A percentile compares a stretch with the other conserved stretches of the same genome.
Conservation (phyloP, 257 asterid species). For the Solanum piurae region DNA sequence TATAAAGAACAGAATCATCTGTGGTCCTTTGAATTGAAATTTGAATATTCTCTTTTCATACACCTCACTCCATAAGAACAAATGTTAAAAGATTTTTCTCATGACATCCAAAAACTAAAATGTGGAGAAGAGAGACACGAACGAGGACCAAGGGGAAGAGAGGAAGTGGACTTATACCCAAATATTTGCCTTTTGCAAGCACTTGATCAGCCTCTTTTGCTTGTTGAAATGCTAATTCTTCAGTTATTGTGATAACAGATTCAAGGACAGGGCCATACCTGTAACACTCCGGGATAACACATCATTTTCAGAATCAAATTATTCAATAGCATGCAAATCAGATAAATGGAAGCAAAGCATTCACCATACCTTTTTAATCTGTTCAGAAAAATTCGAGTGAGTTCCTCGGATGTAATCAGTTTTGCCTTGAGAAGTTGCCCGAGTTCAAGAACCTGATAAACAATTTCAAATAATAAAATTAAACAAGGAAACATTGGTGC, state of each 20-base stretch:
- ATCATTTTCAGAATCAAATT: not conserved
- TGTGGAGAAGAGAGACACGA: not conserved
- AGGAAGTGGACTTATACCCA: slow-evolving; percentile 27
- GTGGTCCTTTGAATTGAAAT: not conserved
- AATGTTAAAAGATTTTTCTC: not conserved
- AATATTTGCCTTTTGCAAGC: slow-evolving; percentile 51
- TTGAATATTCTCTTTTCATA: not conserved
- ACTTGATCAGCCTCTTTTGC: slow-evolving; percentile 70
- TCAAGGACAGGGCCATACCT: slow-evolving; percentile 84
- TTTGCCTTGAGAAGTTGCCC: slow-evolving; percentile 68
- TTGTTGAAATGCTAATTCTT: slow-evolving; percentile 79
- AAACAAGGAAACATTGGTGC: not conserved
- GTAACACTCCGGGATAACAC: not conserved
- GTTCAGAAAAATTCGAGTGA: slow-evolving; percentile 43
- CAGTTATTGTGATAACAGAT: slow-evolving; percentile 73
- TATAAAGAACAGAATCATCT: slow-evolving; percentile 8
- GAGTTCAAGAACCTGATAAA: slow-evolving; percentile 64
- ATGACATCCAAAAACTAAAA: not conserved
- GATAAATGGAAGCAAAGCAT: not conserved
- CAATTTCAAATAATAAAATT: not conserved
- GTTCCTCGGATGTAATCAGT: slow-evolving; percentile 70
- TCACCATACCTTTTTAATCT: slow-evolving; percentile 58
- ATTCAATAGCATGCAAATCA: not conserved
- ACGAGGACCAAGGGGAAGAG: not conserved
- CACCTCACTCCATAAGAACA: not conserved